These are phyloP conservation scores for Bipolaris gigantea DNA, from an alignment of 2,329 filamentous ascomycete species.

Conservation along the genomic window DNA sequence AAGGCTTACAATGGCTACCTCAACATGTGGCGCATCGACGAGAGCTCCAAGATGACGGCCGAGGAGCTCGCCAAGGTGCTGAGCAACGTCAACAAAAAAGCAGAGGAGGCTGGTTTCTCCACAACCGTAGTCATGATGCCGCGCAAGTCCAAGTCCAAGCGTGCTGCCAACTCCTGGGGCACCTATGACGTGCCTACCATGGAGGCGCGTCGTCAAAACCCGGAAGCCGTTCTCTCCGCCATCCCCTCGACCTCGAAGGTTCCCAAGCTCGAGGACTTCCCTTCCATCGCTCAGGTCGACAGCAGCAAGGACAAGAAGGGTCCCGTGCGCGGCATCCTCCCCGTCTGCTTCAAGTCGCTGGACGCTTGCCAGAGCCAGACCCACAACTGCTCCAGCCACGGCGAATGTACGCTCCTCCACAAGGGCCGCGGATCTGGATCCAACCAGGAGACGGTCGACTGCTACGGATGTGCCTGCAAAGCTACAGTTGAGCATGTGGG, in stretches of 20 bases:
- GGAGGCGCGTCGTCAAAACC: conserved; percentile 32
- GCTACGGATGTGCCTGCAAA: conserved; percentile 79
- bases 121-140: conserved; percentile 46
- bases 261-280: conserved; percentile 35
- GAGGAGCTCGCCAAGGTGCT: conserved; percentile 21
- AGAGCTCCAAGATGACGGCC: conserved; percentile 21
- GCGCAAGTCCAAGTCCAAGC: conserved; percentile 32
- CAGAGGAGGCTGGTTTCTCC: conserved; percentile 23
- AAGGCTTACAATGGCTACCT: conserved; percentile 37
- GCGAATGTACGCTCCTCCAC: conserved; percentile 72
- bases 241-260: conserved; percentile 31
- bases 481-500: conserved; percentile 57
- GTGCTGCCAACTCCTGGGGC: conserved; percentile 40
- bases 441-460: conserved; percentile 53
- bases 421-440: conserved; percentile 41
- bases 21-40: conserved; percentile 28
- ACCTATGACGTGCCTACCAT: conserved; percentile 36
- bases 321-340: conserved; percentile 58
- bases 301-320: conserved; percentile 20
- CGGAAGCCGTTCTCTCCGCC: conserved; percentile 37
- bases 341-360: conserved; percentile 73
- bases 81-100: conserved; percentile 13
- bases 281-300: conserved; percentile 25
- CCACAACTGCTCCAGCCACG: conserved; percentile 79
- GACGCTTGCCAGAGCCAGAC: conserved; percentile 71